A percentile compares a stretch with the other conserved stretches of the same genome.
Evolutionary conservation across 371 early-diverging fungal genomes (phyloP).

Genomic region (Mycotypha africana): DNA sequence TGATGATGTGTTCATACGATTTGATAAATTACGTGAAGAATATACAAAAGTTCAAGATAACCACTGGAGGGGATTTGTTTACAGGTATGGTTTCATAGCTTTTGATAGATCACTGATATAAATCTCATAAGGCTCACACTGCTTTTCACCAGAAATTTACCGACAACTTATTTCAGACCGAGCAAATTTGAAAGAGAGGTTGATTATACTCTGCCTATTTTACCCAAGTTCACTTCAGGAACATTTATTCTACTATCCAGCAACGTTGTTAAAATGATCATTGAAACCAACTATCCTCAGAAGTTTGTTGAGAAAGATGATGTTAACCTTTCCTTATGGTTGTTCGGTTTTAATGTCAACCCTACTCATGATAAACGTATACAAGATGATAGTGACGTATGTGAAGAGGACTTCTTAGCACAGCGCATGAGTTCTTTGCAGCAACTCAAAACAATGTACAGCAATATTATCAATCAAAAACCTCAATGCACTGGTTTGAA

Average conservation of each 20-base stretch:
- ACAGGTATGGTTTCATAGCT: slow-evolving; percentile 31
- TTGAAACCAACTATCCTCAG: slow-evolving; percentile 31
- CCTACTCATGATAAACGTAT: slow-evolving; percentile 55
- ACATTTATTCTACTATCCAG: slow-evolving; percentile 49
- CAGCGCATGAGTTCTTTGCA: slow-evolving; percentile 35
- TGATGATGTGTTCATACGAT: slow-evolving; percentile 60
- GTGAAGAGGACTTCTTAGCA: slow-evolving; percentile 54
- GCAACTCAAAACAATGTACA: slow-evolving; percentile 45
- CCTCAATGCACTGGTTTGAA: slow-evolving; percentile 22
- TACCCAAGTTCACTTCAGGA: slow-evolving; percentile 54
- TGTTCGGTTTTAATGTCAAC: slow-evolving; percentile 48
- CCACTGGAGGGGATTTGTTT: slow-evolving; percentile 55
- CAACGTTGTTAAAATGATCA: slow-evolving; percentile 41
- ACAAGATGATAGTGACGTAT: slow-evolving; percentile 38
- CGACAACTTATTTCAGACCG: slow-evolving; percentile 13
- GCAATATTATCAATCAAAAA: slow-evolving; percentile 30
- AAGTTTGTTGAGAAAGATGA: slow-evolving; percentile 49
- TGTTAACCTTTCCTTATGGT: slow-evolving; percentile 50
- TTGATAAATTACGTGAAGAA: slow-evolving; percentile 44
- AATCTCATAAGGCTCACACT: too few relatives aligned
- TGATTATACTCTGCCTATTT: slow-evolving; percentile 47
- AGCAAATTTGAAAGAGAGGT: slow-evolving; percentile 9
- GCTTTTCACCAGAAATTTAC: slow-evolving; percentile 36
- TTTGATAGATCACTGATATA: neutral
- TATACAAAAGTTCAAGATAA: slow-evolving; percentile 23